These are phyloP conservation scores for Fusarium lateritium DNA, from an alignment of 2,329 filamentous ascomycete genomes.

Conservation along the genomic window DNA sequence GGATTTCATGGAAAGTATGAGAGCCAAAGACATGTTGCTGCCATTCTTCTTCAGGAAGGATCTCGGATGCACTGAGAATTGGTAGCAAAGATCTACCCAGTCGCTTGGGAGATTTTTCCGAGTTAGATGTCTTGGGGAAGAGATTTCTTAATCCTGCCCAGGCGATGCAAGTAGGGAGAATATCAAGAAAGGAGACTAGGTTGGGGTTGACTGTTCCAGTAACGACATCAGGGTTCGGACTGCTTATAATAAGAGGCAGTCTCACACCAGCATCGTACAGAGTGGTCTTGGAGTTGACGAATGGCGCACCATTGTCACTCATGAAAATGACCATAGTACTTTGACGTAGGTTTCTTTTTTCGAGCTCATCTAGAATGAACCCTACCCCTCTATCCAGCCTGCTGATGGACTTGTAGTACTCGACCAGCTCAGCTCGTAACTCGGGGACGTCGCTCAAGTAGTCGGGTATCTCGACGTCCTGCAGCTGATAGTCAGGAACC, in stretches of 20 bases:
- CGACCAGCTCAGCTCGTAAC: slow-evolving; percentile 57
- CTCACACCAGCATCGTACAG: slow-evolving; percentile 62
- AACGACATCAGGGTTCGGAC: slow-evolving; percentile 48
- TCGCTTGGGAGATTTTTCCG: not conserved
- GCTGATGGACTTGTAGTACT: slow-evolving; percentile 59
- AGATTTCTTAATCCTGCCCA: slow-evolving; percentile 49
- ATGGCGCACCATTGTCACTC: slow-evolving; percentile 64
- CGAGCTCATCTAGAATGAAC: slow-evolving; percentile 55
- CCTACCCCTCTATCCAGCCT: slow-evolving; percentile 60
- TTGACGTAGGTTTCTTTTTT: slow-evolving; percentile 48
- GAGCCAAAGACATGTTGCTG: slow-evolving; percentile 59
- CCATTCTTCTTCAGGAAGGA: not conserved
- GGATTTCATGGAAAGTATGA: slow-evolving; percentile 66
- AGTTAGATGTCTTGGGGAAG: not conserved
- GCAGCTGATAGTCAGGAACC: slow-evolving; percentile 53
- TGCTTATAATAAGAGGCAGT: slow-evolving; percentile 59
- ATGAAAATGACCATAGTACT: slow-evolving; percentile 61
- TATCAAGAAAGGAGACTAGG: slow-evolving; percentile 59
- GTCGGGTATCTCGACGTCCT: not conserved
- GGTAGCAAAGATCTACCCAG: slow-evolving; percentile 38
- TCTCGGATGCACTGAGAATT: not conserved
- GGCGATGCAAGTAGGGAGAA: slow-evolving; percentile 61
- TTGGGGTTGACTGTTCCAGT: slow-evolving; percentile 55
- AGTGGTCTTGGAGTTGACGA: slow-evolving; percentile 66
- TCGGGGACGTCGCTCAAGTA: slow-evolving; percentile 58